These are phyloP conservation scores for Mallotus repandus DNA, from an alignment of 441 rosid species.

Conservation along the genomic window DNA sequence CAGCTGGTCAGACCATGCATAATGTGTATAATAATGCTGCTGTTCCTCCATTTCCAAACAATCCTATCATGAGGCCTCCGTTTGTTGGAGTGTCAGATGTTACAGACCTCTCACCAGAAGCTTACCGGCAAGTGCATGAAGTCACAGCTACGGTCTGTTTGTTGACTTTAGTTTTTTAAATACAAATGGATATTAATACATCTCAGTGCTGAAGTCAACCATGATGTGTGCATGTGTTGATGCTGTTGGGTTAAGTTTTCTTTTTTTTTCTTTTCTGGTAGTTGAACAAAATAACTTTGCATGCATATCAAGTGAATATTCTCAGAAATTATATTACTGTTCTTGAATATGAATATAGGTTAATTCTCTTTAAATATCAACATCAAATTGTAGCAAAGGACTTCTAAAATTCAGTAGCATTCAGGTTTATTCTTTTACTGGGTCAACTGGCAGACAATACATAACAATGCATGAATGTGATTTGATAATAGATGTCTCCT, in stretches of 20 bases:
- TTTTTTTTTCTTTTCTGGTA: slow-evolving; percentile 1
- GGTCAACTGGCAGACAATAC: not conserved
- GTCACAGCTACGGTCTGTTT: slow-evolving; percentile 73
- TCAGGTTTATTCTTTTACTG: not conserved
- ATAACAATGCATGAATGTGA: not conserved
- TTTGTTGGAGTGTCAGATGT: slow-evolving; percentile 45
- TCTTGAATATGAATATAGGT: not conserved
- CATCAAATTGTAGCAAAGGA: not conserved
- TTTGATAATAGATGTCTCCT: not conserved
- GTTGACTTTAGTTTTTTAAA: slow-evolving; percentile 15
- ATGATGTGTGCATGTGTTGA: not conserved
- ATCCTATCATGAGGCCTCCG: slow-evolving; percentile 47
- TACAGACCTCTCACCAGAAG: slow-evolving; percentile 60
- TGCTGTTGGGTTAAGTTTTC: too few species aligned
- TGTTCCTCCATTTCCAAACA: slow-evolving; percentile 49
- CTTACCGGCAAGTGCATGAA: slow-evolving; percentile 79
- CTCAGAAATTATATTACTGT: not conserved
- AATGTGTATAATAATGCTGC: slow-evolving; percentile 41
- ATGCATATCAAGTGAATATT: slow-evolving; percentile 32
- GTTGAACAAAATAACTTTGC: slow-evolving; percentile 26
- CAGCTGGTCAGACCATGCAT: slow-evolving; percentile 51
- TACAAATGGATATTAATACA: not conserved
- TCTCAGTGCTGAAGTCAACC: not conserved
- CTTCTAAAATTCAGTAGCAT: not conserved
- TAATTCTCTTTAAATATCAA: not conserved